phyloP scores from a whole-genome alignment of 1,139 yeast genomes.

The Saccharomyces hybrid region DNA sequence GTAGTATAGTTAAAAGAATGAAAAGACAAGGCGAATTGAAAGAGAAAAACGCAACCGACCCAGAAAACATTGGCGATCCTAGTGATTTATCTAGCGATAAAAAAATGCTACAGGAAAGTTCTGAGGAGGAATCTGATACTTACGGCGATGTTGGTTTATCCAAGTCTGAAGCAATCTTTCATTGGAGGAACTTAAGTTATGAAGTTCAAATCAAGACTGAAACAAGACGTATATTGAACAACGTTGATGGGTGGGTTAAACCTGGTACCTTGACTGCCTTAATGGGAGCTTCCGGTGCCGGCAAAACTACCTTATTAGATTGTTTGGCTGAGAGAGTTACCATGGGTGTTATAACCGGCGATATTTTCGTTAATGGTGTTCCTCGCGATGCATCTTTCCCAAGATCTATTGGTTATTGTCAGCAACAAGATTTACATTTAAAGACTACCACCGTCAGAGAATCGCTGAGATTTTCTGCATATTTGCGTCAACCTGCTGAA shows the following conservation, averaged over 20 bases:
- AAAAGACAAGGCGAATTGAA: slow-evolving; percentile 24
- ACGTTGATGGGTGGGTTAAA: slow-evolving; percentile 44
- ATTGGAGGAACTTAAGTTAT: slow-evolving; percentile 40
- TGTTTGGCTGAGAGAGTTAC: slow-evolving; percentile 48
- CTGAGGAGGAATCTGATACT: slow-evolving; percentile 8
- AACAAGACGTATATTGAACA: slow-evolving; percentile 36
- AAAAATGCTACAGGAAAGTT: slow-evolving; percentile 3
- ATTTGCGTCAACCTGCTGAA: slow-evolving; percentile 43
- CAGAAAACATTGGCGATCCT: slow-evolving; percentile 13
- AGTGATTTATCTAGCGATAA: slow-evolving; percentile 7
- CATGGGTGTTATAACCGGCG: slow-evolving; percentile 51
- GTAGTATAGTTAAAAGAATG: slow-evolving; percentile 34
- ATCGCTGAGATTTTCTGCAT: slow-evolving; percentile 47
- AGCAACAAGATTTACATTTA: slow-evolving; percentile 54
- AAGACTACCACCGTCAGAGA: slow-evolving; percentile 49
- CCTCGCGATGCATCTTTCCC: slow-evolving; percentile 43
- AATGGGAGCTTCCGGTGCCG: slow-evolving; percentile 72
- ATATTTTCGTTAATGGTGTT: slow-evolving; percentile 48
- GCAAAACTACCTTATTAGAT: slow-evolving; percentile 58
- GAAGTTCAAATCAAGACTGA: slow-evolving; percentile 35
- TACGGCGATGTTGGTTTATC: slow-evolving; percentile 7
- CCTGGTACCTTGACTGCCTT: slow-evolving; percentile 54
- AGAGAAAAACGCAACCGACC: slow-evolving; percentile 17
- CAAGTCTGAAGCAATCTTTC: slow-evolving; percentile 31
- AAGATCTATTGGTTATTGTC: slow-evolving; percentile 54